Evolutionary conservation across 768 basidiomycete genomes (phyloP), one percentile per base, ranked within the genome.

Genomic region (Ramaria rubella): DNA sequence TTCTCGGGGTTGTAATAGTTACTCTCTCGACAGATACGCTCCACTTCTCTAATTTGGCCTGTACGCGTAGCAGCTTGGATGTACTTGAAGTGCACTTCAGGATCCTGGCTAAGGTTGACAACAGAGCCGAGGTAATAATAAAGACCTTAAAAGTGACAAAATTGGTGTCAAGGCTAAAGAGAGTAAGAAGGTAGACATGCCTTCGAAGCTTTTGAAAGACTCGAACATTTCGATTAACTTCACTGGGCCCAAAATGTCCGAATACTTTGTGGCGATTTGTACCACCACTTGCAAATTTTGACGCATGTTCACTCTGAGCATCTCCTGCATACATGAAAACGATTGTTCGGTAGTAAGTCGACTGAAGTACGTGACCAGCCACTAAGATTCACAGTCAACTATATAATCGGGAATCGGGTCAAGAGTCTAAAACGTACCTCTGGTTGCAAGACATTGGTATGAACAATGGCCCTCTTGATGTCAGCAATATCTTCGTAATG

Each of bases 61-160:
- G 96, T 99, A 26, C 95, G 85, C 1, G 94, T 95, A 5, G 96
- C 96, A 26, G 96, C 96, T 67, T 98, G 95, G 67, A 99, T 97
- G 74, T 98, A 98, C 77, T 99, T 98, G 85, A 96, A 99, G 76
- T 97, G 90, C 2, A 99, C 95, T 69, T 99, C 96, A 4, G 90
- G 81, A 70, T 99, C 96, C 68, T 92, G 83, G 69, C 88, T 92
- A 61, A 99, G 80, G 73, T 98, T 99, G 69, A 99, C 96, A 62
- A 99, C 81, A 9, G 95, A 95, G 26, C 96, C 96, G 44, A 99
- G 86, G 70, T 97, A 98, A 73, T 98, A 98, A 76, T 98, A 99
- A 24, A 99, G 82, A 69, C 90, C 87, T 89, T 34, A 21, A 27
- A 49, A 49, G 31, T 12, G 44, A 15, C 49, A 27, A 53, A 49